phyloP scores from a whole-genome alignment of 2,329 filamentous ascomycete species.

The Ceratocystiopsis brevicomis region DNA sequence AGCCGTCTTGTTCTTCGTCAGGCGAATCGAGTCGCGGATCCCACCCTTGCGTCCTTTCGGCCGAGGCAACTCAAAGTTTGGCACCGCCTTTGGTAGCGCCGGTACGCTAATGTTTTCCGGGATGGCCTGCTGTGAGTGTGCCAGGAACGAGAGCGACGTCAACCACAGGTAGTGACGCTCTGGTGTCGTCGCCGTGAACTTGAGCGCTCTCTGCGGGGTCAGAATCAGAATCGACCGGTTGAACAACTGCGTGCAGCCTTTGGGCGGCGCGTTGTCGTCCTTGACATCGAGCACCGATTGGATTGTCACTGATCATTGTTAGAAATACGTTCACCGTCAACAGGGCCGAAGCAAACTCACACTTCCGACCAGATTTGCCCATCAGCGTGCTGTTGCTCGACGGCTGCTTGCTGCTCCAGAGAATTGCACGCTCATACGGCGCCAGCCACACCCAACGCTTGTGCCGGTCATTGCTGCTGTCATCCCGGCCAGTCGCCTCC shows the following conservation, averaged over 20 bases:
- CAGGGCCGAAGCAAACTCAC: slow-evolving; percentile 40
- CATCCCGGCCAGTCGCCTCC: slow-evolving; percentile 47
- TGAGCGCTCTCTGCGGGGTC: slow-evolving; percentile 80
- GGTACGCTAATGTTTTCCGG: slow-evolving; percentile 48
- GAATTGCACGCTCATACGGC: slow-evolving; percentile 84
- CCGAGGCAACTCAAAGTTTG: slow-evolving; percentile 31
- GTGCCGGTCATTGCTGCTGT: slow-evolving; percentile 61
- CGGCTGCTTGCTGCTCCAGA: slow-evolving; percentile 97
- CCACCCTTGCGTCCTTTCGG: slow-evolving; percentile 30
- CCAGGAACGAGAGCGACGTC: slow-evolving; percentile 83
- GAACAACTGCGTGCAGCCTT: slow-evolving; percentile 48
- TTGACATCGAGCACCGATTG: slow-evolving; percentile 95
- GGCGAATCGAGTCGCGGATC: slow-evolving; percentile 75
- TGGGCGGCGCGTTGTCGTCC: slow-evolving; percentile 74
- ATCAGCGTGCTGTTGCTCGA: slow-evolving; percentile 70
- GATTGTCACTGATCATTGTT: slow-evolving; percentile 57
- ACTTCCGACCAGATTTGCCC: slow-evolving; percentile 85
- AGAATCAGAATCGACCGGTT: slow-evolving; percentile 89
- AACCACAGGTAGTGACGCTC: slow-evolving; percentile 93
- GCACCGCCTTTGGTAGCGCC: slow-evolving; percentile 23
- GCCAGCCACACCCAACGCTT: slow-evolving; percentile 98
- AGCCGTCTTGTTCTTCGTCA: slow-evolving; percentile 53
- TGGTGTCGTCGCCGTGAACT: slow-evolving; percentile 69
- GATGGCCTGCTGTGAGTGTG: slow-evolving; percentile 67
- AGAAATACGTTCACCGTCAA: not conserved